phyloP scores from a whole-genome alignment of 2,329 filamentous ascomycete genomes.

The Exserohilum turcica region DNA sequence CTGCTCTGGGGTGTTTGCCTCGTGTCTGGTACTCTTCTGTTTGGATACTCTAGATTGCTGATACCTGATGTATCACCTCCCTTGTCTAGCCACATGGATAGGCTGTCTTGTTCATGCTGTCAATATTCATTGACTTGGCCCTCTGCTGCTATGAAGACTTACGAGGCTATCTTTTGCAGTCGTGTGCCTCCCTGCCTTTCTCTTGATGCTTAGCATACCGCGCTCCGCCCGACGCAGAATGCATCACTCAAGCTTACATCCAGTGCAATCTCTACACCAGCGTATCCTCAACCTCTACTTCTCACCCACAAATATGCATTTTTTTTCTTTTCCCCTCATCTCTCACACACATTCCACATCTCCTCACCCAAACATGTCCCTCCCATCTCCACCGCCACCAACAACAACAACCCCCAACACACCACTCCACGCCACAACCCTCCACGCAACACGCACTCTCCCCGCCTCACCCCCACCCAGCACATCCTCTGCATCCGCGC shows the following conservation, averaged over 20 bases:
- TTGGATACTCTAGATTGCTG: neutral
- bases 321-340: too few species aligned
- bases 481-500: slow-evolving; percentile 26
- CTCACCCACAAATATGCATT: too few species aligned
- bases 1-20: neutral
- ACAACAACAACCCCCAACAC: slow-evolving; percentile 3
- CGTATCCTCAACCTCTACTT: neutral
- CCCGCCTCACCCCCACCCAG: slow-evolving; percentile 17
- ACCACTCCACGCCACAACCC: slow-evolving; percentile 27
- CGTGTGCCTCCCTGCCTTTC: too few species aligned
- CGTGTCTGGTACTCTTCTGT: neutral
- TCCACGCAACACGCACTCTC: slow-evolving; percentile 36
- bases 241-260: neutral
- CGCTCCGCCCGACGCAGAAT: neutral
- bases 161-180: too few species aligned
- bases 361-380: slow-evolving; percentile 2
- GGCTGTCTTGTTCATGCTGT: too few species aligned
- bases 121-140: too few species aligned
- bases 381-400: neutral
- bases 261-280: neutral
- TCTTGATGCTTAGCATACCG: neutral
- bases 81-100: too few species aligned
- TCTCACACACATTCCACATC: too few species aligned
- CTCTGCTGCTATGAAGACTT: too few species aligned
- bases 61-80: too few species aligned